Percentiles rank a stretch among this genome's conserved stretches.
These are phyloP conservation scores for Piloderma croceum DNA, from an alignment of 768 basidiomycete genomes.

Conservation along the genomic window DNA sequence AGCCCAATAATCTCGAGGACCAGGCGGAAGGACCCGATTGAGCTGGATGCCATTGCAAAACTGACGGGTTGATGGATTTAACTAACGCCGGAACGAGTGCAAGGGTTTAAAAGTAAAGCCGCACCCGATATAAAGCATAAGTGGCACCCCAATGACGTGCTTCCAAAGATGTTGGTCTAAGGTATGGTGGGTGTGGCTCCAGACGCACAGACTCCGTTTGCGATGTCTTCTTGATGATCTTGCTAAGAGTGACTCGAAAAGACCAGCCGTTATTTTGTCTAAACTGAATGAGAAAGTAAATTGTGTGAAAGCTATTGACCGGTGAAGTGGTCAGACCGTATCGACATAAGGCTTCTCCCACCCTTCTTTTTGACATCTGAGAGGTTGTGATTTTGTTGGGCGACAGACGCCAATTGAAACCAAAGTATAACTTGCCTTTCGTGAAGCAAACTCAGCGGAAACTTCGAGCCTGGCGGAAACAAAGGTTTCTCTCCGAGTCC, in stretches of 20 bases:
- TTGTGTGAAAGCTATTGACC: constrained; percentile 9
- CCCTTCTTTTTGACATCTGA: constrained; percentile 80
- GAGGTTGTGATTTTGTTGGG: background rate
- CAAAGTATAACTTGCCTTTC: constrained; percentile 52
- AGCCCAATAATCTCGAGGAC: constrained; percentile 86
- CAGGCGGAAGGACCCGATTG: constrained; percentile 72
- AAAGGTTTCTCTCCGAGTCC: constrained; percentile 47
- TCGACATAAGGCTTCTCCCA: constrained; percentile 86
- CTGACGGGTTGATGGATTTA: constrained; percentile 33
- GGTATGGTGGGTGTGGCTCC: constrained; percentile 67
- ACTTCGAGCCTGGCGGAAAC: constrained; percentile 83
- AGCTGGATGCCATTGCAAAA: constrained; percentile 73
- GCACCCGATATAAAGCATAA: constrained; percentile 81
- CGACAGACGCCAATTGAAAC: background rate
- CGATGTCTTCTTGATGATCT: constrained; percentile 64
- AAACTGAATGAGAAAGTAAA: constrained; percentile 30
- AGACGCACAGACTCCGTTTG: constrained; percentile 65
- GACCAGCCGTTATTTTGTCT: constrained; percentile 48
- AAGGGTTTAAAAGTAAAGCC: constrained; percentile 27
- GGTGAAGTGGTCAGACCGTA: constrained; percentile 40
- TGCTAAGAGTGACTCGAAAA: constrained; percentile 63
- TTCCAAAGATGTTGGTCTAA: constrained; percentile 63
- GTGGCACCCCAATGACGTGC: constrained; percentile 91
- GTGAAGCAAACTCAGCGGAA: constrained; percentile 69
- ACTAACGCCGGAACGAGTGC: constrained; percentile 19